Evolutionary conservation across 2,329 filamentous ascomycete genomes (phyloP).

Genomic region (Colletotrichum magnum): DNA sequence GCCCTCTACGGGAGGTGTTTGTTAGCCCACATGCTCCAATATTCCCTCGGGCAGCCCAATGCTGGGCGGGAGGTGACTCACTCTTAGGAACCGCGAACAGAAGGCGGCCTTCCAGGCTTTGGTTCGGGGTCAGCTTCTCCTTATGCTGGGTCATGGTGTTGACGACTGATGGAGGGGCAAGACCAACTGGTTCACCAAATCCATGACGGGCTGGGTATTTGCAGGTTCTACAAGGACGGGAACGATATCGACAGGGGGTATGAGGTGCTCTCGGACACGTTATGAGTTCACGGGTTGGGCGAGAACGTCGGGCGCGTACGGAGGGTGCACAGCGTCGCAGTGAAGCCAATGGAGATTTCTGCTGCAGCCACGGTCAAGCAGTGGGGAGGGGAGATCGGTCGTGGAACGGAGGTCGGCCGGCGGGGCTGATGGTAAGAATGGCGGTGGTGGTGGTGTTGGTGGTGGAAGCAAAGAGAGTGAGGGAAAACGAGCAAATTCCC

Average conservation of each 20-base stretch:
- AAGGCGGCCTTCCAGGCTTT: constrained; percentile 89
- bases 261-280: background rate
- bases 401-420: constrained; percentile 8
- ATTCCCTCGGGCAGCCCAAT: no score
- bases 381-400: constrained; percentile 10
- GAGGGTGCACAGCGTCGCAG: constrained; percentile 34
- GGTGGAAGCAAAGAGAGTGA: constrained; percentile 8
- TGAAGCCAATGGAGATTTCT: constrained; percentile 39
- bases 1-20: constrained; percentile 75
- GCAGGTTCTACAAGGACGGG: constrained; percentile 4
- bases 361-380: constrained; percentile 8
- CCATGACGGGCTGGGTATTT: constrained; percentile 54
- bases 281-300: constrained; percentile 20
- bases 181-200: constrained; percentile 68
- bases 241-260: constrained; percentile 1
- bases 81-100: constrained; percentile 99
- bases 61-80: constrained; percentile 63
- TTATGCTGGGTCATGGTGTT: constrained; percentile 33
- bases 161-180: constrained; percentile 18
- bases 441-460: constrained; percentile 5
- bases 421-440: background rate
- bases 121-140: constrained; percentile 37
- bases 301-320: constrained; percentile 33
- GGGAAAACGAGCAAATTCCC: constrained; percentile 14
- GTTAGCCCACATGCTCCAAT: constrained; percentile 42